phyloP scores from a whole-genome alignment of 2,329 filamentous ascomycete genomes.

The Xylariaceae sp. region DNA sequence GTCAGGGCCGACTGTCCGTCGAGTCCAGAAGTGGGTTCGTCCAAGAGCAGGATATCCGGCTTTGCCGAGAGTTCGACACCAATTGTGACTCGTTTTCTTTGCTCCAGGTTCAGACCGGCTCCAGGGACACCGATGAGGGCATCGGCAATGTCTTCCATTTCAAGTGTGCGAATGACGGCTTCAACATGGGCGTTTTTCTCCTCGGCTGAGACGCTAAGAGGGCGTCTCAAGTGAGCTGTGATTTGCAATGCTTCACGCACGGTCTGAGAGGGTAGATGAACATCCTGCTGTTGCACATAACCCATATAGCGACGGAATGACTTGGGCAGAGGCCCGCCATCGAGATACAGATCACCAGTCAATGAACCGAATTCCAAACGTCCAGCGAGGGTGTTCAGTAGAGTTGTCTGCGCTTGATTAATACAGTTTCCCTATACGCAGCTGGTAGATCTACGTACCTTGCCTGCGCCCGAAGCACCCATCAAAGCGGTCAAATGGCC shows the following conservation, averaged over 20 bases:
- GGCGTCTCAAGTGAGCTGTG: constrained; percentile 78
- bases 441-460: background rate
- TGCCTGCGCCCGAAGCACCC: too few species aligned
- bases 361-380: constrained; percentile 82
- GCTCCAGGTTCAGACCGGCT: constrained; percentile 50
- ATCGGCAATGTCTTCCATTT: background rate
- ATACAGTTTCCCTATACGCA: background rate
- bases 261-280: constrained; percentile 76
- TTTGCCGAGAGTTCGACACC: constrained; percentile 88
- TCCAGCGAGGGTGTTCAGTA: constrained; percentile 78
- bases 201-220: constrained; percentile 58
- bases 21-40: constrained; percentile 87
- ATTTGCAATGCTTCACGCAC: constrained; percentile 83
- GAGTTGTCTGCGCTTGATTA: constrained; percentile 66
- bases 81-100: constrained; percentile 73
- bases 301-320: constrained; percentile 88
- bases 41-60: constrained; percentile 78
- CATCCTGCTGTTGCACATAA: constrained; percentile 87
- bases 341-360: constrained; percentile 69
- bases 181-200: constrained; percentile 83
- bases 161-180: constrained; percentile 50
- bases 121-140: constrained; percentile 74
- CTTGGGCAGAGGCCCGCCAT: constrained; percentile 60
- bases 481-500: too few species aligned
- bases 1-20: constrained; percentile 88